Percentiles rank a stretch among this genome's conserved stretches.
phyloP scores from a whole-genome alignment of 2,329 filamentous ascomycete genomes.

The Pseudogymnoascus verrucosus region DNA sequence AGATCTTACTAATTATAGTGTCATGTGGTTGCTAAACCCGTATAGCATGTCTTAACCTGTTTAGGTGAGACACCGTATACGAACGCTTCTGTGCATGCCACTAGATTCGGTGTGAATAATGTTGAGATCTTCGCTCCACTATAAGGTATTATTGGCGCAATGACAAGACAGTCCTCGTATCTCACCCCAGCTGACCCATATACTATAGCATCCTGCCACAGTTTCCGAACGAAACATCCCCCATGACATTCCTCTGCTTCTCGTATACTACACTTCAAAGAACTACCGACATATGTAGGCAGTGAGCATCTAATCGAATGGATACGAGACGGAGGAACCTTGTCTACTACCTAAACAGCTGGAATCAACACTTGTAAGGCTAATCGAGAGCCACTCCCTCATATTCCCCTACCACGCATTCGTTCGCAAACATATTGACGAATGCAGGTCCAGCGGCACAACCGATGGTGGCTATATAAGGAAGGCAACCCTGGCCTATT shows the following conservation, averaged over 20 bases:
- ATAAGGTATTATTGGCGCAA: background rate
- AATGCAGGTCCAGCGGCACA: too few relatives aligned
- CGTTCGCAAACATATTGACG: too few relatives aligned
- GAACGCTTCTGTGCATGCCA: background rate
- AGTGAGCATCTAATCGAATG: background rate
- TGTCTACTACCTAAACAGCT: constrained; percentile 35
- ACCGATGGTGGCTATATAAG: too few relatives aligned
- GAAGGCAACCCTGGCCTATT: too few relatives aligned
- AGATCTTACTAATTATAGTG: background rate
- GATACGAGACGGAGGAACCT: background rate
- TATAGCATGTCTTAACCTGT: background rate
- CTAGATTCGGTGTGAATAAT: background rate
- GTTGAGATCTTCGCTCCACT: background rate
- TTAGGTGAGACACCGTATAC: background rate
- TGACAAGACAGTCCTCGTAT: background rate
- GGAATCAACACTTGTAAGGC: constrained; percentile 39
- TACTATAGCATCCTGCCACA: background rate
- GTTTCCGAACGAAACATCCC: background rate
- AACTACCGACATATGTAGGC: background rate
- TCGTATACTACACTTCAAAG: background rate
- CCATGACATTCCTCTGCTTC: background rate
- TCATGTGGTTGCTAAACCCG: background rate
- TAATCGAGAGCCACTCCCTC: constrained; percentile 44
- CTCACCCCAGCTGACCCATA: background rate
- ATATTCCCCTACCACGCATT: constrained; percentile 20